Conservation (phyloP, 2,329 filamentous ascomycete genomes). For the Alternaria gansuensis region DNA sequence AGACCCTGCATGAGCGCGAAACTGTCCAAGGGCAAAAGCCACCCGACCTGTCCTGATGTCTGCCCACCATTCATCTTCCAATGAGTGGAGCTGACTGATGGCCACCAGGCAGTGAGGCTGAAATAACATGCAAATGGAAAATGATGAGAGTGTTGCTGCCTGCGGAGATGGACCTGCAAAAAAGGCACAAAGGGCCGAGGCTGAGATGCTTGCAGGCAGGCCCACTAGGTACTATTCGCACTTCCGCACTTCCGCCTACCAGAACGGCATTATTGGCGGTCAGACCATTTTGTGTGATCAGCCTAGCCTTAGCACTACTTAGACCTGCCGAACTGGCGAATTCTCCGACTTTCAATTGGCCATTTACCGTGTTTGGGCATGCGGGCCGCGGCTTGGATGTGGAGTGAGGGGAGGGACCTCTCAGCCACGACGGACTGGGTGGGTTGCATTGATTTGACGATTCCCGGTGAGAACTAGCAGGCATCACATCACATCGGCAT, state of each 20-base stretch:
- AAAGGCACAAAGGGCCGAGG: neutral
- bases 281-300: constrained; percentile 3
- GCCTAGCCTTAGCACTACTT: constrained; percentile 4
- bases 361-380: constrained; percentile 3
- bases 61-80: neutral
- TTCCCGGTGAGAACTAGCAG: constrained; percentile 7
- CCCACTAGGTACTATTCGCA: neutral
- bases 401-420: neutral
- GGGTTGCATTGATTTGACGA: neutral
- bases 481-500: neutral
- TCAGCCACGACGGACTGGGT: constrained; percentile 1
- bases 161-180: neutral
- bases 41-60: constrained; percentile 7
- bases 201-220: neutral
- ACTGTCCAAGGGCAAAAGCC: neutral
- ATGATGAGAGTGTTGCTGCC: neutral
- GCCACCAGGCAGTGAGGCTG: neutral
- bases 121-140: neutral
- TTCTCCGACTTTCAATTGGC: neutral
- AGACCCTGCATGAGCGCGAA: constrained; percentile 29
- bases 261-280: neutral
- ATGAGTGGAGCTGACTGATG: constrained; percentile 1
- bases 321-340: constrained; percentile 4
- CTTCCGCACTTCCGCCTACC: neutral
- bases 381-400: constrained; percentile 2